Evolutionary conservation across 2,329 filamentous ascomycete species (phyloP), one percentile per base, ranked within the genome.

Genomic region (Blastomyces silverae): DNA sequence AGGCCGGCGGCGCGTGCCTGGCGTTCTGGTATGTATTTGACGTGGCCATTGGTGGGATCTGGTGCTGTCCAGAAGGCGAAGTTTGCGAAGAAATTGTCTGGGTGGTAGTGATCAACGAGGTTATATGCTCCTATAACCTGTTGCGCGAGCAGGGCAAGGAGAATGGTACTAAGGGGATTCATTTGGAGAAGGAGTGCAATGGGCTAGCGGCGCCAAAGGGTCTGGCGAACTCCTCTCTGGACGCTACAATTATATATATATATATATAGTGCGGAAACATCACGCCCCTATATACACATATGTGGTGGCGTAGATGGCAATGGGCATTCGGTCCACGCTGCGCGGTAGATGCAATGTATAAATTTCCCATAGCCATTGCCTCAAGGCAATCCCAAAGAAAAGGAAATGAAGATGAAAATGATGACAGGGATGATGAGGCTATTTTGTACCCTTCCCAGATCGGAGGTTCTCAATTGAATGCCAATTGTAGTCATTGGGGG

Each of bases 11-110:
- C 69, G 63, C 77, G 70, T 17, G 79, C 79, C n/a, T 71, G 71
- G 25, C 71, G 69, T 50, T 80, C 74, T 63, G 79, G 74, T 60
- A 79, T 71, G 67, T 82, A 84, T 67, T 79, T 78, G n/a, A 84
- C 81, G 67, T 79, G 82, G 28, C 82, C 82, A 59, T 79, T 75
- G 3, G 80, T 81, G 0, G 82, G 81, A 69, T 83, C 82, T 2
- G 75, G 62, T 1, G 75, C 76, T 5, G 76, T 78, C 68, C 78
- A 81, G 71, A 83, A 82, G 60, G 80, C 75, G 10, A 37, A 37
- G 1, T 37, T 37, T 70, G 79, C 73, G 67, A 83, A 80, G 73
- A 84, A 84, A 64, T 75, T 74, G 28, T 77, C 71, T 6, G 79
- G 13, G 17, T 46, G 34, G 10, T 37, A 46, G 44, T 46, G 44